Evolutionary conservation across 345 rosid species (phyloP), one percentile per base, ranked within the genome.

Genomic region (Aquilaria malaccensis): DNA sequence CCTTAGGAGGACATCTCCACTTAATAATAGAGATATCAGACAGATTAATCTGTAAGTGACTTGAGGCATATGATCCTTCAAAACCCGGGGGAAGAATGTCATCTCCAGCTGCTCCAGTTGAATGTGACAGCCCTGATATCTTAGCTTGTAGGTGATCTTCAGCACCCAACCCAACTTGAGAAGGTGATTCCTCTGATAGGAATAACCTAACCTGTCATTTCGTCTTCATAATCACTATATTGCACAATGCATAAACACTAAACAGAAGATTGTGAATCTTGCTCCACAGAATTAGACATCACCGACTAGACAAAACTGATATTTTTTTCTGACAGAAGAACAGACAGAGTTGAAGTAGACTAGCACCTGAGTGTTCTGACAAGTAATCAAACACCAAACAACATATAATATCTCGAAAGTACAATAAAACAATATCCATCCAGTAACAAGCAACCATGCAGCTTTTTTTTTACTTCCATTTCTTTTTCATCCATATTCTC

Each of bases 131-230:
- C 67, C 73, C 74, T 15, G 91, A 72, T 33, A 81, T 70, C 73
- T 88, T 94, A 59, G 97, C 96, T 78, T 94, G 96, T 61, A 94
- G 93, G 80, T 94, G 95, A 71, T 94, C 99, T 76, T 94, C 95
- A 58, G 79, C 67, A 63, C 76, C 83, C 65, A 83, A 65, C 61
- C 96, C 87, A 70, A 86, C 95, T 79, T 81, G 93, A 52, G 89
- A 81, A 73, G 99, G 99, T 64, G 88, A 79, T 43, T 94, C 99
- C 70, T 94, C 99, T 0, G 93, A 80, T 59, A 89, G 72, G 68
- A 93, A 93, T 56, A 93, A 73, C 70, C 83, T 80, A 64, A 80
- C 86, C 98, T 93, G 78, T 60, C 43, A 37, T 37, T 37, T 37
- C 5, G 43, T 37, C 43, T 37, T 37, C 43, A 37, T 37, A 37